phyloP scores from a whole-genome alignment of 331 rosid genomes.

The Quercus tomentella region DNA sequence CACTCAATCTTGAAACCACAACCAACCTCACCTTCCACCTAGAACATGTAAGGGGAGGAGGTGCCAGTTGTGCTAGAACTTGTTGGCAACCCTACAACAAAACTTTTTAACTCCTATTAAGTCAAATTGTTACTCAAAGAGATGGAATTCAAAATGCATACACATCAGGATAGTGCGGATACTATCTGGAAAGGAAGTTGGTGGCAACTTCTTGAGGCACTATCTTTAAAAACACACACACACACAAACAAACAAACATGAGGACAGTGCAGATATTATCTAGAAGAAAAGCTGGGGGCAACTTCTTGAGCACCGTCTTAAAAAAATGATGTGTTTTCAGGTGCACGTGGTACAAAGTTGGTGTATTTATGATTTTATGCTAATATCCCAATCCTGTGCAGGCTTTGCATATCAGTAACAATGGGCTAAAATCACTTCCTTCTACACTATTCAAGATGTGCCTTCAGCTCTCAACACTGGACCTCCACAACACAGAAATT shows the following conservation, averaged over 20 bases:
- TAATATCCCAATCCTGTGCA: slow-evolving; percentile 20
- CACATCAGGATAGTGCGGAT: neutral
- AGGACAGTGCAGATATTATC: neutral
- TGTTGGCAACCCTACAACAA: too few species aligned
- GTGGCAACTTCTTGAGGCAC: neutral
- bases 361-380: slow-evolving; percentile 12
- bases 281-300: neutral
- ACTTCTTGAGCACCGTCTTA: neutral
- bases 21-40: too few species aligned
- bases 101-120: too few species aligned
- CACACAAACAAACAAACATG: neutral
- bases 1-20: too few species aligned
- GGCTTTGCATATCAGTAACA: slow-evolving; percentile 74
- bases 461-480: slow-evolving; percentile 69
- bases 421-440: slow-evolving; percentile 77
- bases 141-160: neutral
- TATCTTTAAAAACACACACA: neutral
- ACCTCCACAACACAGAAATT: slow-evolving; percentile 86
- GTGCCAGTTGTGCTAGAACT: too few species aligned
- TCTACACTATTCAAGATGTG: slow-evolving; percentile 62
- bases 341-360: neutral
- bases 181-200: neutral
- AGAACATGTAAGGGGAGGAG: too few species aligned
- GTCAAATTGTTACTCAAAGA: neutral
- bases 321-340: neutral